These are phyloP conservation scores for Populus simonii DNA, from an alignment of 345 rosid species.

Conservation along the genomic window DNA sequence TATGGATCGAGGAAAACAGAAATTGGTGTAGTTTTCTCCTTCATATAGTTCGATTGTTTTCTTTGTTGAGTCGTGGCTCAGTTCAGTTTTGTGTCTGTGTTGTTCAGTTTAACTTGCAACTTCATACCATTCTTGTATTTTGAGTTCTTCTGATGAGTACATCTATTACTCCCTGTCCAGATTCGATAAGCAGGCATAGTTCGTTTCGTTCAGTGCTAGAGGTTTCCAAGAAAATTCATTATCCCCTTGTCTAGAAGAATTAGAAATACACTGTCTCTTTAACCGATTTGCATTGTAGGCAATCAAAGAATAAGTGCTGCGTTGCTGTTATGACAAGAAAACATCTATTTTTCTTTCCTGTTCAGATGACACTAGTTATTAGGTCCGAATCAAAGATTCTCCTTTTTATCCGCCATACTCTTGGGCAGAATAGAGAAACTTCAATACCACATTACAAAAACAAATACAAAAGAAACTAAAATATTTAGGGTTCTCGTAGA, in stretches of 20 bases:
- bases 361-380: background rate
- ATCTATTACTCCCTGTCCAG: background rate
- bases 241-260: no score
- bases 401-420: no score
- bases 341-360: no score
- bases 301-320: background rate
- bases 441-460: no score
- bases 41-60: no score
- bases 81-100: no score
- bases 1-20: no score
- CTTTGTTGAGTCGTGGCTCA: no score
- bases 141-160: background rate
- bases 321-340: background rate
- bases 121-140: background rate
- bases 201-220: background rate
- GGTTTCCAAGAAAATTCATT: background rate
- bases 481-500: no score
- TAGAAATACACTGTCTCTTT: background rate
- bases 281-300: background rate
- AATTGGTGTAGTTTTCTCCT: no score
- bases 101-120: background rate
- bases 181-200: background rate
- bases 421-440: no score
- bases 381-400: background rate
- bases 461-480: no score